Percentiles rank a stretch among this genome's conserved stretches.
Conservation (phyloP, 1,284 basidiomycete species). For the Athelia sp. region DNA sequence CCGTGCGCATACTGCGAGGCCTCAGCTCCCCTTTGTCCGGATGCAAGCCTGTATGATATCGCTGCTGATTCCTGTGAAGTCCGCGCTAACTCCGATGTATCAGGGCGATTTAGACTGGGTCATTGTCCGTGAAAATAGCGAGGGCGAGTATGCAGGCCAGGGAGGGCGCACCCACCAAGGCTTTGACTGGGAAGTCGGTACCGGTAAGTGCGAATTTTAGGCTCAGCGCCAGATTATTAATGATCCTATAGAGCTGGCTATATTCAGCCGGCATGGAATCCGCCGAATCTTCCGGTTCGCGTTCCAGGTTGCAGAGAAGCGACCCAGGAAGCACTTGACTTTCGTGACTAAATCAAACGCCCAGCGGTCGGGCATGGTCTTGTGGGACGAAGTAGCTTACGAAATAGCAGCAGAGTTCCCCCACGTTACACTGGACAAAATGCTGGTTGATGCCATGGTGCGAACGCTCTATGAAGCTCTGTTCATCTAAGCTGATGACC, state of each 20-base stretch:
- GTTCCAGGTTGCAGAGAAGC: constrained; percentile 43
- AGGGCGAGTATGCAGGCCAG: constrained; percentile 50
- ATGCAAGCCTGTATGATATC: constrained; percentile 1
- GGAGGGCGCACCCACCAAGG: constrained; percentile 37
- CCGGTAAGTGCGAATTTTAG: constrained; percentile 4
- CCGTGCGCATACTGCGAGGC: constrained; percentile 45
- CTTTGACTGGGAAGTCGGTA: constrained; percentile 26
- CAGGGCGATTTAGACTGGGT: constrained; percentile 41
- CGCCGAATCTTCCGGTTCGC: constrained; percentile 50
- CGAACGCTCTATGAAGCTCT: background rate
- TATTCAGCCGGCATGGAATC: constrained; percentile 45
- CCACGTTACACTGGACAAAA: constrained; percentile 46
- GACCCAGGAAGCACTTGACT: constrained; percentile 46
- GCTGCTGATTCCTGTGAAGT: background rate
- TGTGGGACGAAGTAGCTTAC: constrained; percentile 43
- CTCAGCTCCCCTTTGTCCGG: constrained; percentile 38
- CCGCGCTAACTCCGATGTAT: constrained; percentile 18
- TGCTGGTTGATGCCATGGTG: constrained; percentile 44
- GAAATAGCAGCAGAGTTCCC: constrained; percentile 46
- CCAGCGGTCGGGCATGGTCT: constrained; percentile 41
- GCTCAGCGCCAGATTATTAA: background rate
- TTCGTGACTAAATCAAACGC: constrained; percentile 50
- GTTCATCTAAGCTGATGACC: background rate
- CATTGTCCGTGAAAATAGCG: constrained; percentile 52
- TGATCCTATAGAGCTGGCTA: constrained; percentile 29